phyloP scores from a whole-genome alignment of 441 rosid genomes.

The Eruca vesicaria region DNA sequence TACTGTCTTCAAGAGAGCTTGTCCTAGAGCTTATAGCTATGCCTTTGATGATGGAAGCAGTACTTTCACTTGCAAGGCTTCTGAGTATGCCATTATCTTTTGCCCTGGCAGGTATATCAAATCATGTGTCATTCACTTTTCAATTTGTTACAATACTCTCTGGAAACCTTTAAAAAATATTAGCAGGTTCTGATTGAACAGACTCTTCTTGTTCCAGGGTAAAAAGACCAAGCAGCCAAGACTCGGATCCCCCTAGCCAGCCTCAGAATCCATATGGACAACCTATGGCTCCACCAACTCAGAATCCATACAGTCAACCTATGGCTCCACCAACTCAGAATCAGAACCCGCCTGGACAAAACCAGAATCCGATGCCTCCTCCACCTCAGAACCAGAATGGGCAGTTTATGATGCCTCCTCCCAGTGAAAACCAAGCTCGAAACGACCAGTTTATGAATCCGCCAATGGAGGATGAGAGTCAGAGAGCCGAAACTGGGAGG shows the following conservation, averaged over 20 bases:
- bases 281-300: slow-evolving; percentile 13
- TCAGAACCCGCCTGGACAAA: slow-evolving; percentile 13
- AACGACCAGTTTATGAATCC: slow-evolving; percentile 25
- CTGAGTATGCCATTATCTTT: slow-evolving; percentile 54
- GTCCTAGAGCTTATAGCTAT: slow-evolving; percentile 73
- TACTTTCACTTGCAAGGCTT: slow-evolving; percentile 74
- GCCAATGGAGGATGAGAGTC: slow-evolving; percentile 26
- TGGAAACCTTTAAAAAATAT: too few species aligned
- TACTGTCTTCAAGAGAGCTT: slow-evolving; percentile 60
- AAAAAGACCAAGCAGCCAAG: slow-evolving; percentile 28
- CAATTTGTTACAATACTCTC: slow-evolving; percentile 9
- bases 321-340: slow-evolving; percentile 8
- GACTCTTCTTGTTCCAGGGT: slow-evolving; percentile 17
- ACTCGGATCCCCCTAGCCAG: slow-evolving; percentile 9
- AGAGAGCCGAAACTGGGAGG: slow-evolving; percentile 28
- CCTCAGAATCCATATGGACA: background rate
- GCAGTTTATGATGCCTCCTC: slow-evolving; percentile 26
- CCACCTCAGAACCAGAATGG: slow-evolving; percentile 22
- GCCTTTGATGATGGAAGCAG: slow-evolving; percentile 69
- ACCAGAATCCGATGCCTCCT: slow-evolving; percentile 5
- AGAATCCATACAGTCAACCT: slow-evolving; percentile 14
- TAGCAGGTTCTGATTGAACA: slow-evolving; percentile 2
- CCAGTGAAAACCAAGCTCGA: slow-evolving; percentile 27
- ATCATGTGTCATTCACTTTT: background rate
- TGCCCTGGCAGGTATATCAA: slow-evolving; percentile 64